Percentiles rank a stretch among this genome's conserved stretches.
phyloP scores from a whole-genome alignment of 1,284 basidiomycete genomes.

The Ceratobasidium sp. region DNA sequence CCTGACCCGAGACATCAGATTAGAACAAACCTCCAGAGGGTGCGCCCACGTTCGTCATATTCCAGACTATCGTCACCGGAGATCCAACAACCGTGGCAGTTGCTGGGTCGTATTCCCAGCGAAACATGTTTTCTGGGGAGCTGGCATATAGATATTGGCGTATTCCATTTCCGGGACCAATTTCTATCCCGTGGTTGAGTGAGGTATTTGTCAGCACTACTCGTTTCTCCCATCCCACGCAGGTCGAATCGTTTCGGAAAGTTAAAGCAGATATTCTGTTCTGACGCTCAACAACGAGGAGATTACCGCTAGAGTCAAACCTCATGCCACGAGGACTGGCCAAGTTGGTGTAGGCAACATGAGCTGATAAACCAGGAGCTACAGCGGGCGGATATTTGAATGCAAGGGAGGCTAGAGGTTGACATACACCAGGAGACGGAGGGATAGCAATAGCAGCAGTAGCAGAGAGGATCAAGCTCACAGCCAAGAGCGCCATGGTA shows the following conservation, averaged over 20 bases:
- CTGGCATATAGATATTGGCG: conserved; percentile 51
- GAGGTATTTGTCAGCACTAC: conserved; percentile 59
- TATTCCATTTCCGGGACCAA: conserved; percentile 54
- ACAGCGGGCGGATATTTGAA: conserved; percentile 47
- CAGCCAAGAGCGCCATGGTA: not conserved
- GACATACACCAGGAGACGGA: conserved; percentile 17
- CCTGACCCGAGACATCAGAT: not conserved
- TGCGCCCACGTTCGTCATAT: conserved; percentile 63
- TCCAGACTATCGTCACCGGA: conserved; percentile 54
- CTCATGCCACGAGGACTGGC: conserved; percentile 61
- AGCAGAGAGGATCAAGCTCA: not conserved
- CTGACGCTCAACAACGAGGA: conserved; percentile 63
- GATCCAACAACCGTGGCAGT: conserved; percentile 48
- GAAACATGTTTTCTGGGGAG: conserved; percentile 28
- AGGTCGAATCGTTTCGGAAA: conserved; percentile 44
- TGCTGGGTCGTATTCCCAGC: conserved; percentile 35
- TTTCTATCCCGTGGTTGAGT: conserved; percentile 63
- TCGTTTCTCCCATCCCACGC: conserved; percentile 60
- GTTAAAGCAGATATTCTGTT: conserved; percentile 61
- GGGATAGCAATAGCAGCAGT: not conserved
- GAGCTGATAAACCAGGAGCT: conserved; percentile 57
- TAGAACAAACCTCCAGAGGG: conserved; percentile 3
- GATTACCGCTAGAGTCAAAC: conserved; percentile 58
- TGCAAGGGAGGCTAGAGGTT: conserved; percentile 22
- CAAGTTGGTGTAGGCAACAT: conserved; percentile 60